A percentile compares a stretch with the other conserved stretches of the same genome.
Conservation (phyloP, 2,329 filamentous ascomycete genomes). For the Aspergillus sp. region DNA sequence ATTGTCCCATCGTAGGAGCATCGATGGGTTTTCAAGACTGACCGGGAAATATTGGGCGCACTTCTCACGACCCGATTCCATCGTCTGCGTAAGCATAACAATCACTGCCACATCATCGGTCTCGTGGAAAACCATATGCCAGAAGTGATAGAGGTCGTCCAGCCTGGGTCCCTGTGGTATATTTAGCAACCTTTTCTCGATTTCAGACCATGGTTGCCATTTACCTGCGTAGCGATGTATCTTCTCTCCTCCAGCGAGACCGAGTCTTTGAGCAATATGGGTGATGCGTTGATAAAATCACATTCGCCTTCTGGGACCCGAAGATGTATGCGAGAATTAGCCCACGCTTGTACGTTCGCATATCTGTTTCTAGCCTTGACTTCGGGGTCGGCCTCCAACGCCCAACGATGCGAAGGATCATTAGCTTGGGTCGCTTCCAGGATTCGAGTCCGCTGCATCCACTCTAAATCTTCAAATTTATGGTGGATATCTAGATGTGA, state of each 20-base stretch:
- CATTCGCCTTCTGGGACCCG: slow-evolving; percentile 70
- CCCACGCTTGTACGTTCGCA: slow-evolving; percentile 84
- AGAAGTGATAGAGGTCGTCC: slow-evolving; percentile 76
- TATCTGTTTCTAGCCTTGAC: slow-evolving; percentile 75
- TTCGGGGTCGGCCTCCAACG: slow-evolving; percentile 58
- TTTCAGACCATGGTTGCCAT: neutral
- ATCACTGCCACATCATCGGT: slow-evolving; percentile 74
- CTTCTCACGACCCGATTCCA: slow-evolving; percentile 76
- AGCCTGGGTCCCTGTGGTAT: slow-evolving; percentile 68
- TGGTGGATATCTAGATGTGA: slow-evolving; percentile 52
- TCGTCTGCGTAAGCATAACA: slow-evolving; percentile 90
- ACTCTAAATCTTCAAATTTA: slow-evolving; percentile 63
- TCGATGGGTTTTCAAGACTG: slow-evolving; percentile 52
- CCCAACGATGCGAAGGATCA: slow-evolving; percentile 55
- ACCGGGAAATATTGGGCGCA: slow-evolving; percentile 86
- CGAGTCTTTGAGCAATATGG: slow-evolving; percentile 59
- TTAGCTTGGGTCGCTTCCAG: slow-evolving; percentile 45
- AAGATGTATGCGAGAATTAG: slow-evolving; percentile 79
- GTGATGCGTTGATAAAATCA: slow-evolving; percentile 82
- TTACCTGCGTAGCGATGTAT: slow-evolving; percentile 67
- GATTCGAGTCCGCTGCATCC: slow-evolving; percentile 58
- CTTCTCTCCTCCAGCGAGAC: slow-evolving; percentile 49
- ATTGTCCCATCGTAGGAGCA: slow-evolving; percentile 37
- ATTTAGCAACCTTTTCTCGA: neutral
- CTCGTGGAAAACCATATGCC: slow-evolving; percentile 93